Conservation (phyloP, 2,329 filamentous ascomycete species). For the Seiridium cupressi region DNA sequence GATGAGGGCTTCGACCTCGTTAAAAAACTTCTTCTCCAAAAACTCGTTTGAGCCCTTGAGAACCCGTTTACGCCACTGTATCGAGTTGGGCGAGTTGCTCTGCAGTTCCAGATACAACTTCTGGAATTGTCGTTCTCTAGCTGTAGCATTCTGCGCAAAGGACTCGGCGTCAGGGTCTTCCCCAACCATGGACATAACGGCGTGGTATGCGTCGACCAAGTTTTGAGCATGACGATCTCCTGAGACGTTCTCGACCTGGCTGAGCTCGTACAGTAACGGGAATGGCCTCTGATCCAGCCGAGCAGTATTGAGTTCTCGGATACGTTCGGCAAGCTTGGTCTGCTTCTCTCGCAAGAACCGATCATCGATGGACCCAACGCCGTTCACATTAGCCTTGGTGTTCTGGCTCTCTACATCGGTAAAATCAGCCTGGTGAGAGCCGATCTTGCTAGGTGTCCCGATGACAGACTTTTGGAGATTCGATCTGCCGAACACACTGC, state of each 20-base stretch:
- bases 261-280: constrained; percentile 74
- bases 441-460: constrained; percentile 70
- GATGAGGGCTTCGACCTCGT: constrained; percentile 74
- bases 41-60: constrained; percentile 76
- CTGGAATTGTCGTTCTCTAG: constrained; percentile 75
- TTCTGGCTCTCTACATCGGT: constrained; percentile 64
- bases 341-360: constrained; percentile 83
- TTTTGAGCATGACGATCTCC: constrained; percentile 71
- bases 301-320: constrained; percentile 74
- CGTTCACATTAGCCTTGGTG: constrained; percentile 44
- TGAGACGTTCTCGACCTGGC: constrained; percentile 68
- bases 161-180: constrained; percentile 64
- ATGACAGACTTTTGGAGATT: constrained; percentile 82
- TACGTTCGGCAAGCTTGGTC: constrained; percentile 72
- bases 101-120: constrained; percentile 75
- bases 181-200: constrained; percentile 74
- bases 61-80: constrained; percentile 74
- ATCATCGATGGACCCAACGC: constrained; percentile 62
- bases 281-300: constrained; percentile 66
- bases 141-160: constrained; percentile 58
- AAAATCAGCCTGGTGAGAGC: constrained; percentile 63
- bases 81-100: constrained; percentile 59
- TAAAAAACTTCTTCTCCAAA: constrained; percentile 78
- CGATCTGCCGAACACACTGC: constrained; percentile 63
- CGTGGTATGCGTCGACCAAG: constrained; percentile 78